phyloP scores from a whole-genome alignment of 164 flowering plant genomes.

The Kalanchoe fedtschenkoi region DNA sequence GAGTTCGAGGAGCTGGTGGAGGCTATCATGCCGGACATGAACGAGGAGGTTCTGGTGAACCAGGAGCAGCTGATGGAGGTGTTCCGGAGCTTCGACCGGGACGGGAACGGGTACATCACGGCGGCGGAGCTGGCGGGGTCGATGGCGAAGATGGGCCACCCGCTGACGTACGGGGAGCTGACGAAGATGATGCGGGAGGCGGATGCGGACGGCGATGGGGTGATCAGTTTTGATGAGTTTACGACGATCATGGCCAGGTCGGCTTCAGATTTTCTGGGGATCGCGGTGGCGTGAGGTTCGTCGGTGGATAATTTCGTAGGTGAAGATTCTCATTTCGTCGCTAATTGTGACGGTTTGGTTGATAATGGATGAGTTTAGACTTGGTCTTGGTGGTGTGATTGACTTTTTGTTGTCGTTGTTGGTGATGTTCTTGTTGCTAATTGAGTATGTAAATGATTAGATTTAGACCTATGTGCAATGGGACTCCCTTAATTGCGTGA shows the following conservation, averaged over 20 bases:
- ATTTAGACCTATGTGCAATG: no score
- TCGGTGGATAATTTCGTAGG: no score
- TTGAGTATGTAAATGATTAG: no score
- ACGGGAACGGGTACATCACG: constrained; percentile 79
- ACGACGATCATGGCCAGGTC: constrained; percentile 54
- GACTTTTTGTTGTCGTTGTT: no score
- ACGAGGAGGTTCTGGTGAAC: constrained; percentile 31
- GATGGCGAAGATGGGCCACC: constrained; percentile 87
- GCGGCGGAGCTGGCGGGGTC: constrained; percentile 77
- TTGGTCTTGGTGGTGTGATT: no score
- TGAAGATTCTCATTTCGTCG: no score
- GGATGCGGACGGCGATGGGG: constrained; percentile 73
- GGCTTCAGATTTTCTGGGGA: constrained; percentile 53
- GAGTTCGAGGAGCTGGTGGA: constrained; percentile 64
- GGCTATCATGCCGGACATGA: constrained; percentile 50
- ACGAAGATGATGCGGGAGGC: constrained; percentile 72
- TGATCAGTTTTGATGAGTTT: constrained; percentile 62
- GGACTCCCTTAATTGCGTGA: no score
- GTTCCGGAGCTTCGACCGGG: constrained; percentile 61
- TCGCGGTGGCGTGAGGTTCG: constrained; percentile 8
- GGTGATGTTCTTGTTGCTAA: no score
- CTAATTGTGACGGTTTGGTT: no score
- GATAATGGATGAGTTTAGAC: no score
- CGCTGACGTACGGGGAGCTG: constrained; percentile 54
- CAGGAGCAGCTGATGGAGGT: constrained; percentile 62